Evolutionary conservation across 805 yeast genomes (phyloP).

Genomic region (Candida glaebosa): DNA sequence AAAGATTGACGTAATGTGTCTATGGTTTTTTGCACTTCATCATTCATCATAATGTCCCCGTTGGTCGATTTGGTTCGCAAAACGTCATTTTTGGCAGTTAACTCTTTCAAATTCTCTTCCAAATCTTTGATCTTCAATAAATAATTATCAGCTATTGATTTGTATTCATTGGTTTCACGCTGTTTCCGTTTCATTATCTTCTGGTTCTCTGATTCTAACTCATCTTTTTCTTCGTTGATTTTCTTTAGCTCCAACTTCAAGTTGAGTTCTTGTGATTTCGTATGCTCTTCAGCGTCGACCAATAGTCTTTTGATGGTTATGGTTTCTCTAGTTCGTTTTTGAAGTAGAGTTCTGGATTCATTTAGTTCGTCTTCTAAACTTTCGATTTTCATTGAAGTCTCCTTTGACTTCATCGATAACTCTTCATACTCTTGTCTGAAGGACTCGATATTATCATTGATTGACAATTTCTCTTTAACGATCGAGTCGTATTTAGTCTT

Average conservation of each 20-base stretch:
- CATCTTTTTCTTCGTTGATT: constrained; percentile 59
- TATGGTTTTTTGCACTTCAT: constrained; percentile 26
- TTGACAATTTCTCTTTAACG: constrained; percentile 28
- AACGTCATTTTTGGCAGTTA: constrained; percentile 23
- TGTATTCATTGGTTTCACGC: constrained; percentile 62
- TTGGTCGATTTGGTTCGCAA: constrained; percentile 19
- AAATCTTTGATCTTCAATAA: constrained; percentile 34
- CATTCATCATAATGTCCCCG: constrained; percentile 6
- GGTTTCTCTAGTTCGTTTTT: constrained; percentile 79
- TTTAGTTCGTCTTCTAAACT: constrained; percentile 77
- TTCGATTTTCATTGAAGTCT: constrained; percentile 57
- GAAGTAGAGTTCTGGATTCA: constrained; percentile 68
- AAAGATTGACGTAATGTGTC: constrained; percentile 53
- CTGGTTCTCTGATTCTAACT: constrained; percentile 52
- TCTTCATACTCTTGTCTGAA: constrained; percentile 73
- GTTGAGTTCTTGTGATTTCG: constrained; percentile 51
- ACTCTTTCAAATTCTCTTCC: constrained; percentile 30
- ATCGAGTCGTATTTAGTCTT: constrained; percentile 34
- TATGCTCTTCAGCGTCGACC: constrained; percentile 62
- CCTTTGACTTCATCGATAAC: constrained; percentile 60
- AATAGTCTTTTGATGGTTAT: constrained; percentile 66
- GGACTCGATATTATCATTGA: constrained; percentile 38
- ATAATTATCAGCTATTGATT: constrained; percentile 40
- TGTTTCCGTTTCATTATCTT: constrained; percentile 50
- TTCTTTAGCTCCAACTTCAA: constrained; percentile 48